Evolutionary conservation across 2,329 filamentous ascomycete genomes (phyloP).

Genomic region (Diaporthe aspalathi): DNA sequence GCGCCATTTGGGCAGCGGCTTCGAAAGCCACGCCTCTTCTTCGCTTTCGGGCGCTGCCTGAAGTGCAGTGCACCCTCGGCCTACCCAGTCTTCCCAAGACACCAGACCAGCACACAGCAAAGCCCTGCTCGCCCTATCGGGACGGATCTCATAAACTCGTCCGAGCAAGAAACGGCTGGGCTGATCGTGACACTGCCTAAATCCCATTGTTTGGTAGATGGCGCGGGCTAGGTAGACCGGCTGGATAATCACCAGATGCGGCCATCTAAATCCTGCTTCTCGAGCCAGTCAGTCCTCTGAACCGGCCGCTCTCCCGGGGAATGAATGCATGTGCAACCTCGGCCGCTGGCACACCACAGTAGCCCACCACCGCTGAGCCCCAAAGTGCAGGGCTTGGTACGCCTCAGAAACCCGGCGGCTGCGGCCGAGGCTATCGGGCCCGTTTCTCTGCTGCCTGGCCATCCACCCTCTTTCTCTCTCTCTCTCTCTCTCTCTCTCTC

Average conservation of each 20-base stretch:
- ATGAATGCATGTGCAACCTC: neutral
- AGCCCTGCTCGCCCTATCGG: conserved; percentile 10
- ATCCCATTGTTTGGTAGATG: conserved; percentile 19
- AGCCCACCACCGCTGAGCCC: conserved; percentile 14
- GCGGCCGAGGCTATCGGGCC: conserved; percentile 4
- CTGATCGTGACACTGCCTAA: conserved; percentile 11
- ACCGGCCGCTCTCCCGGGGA: neutral
- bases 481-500: too few species aligned
- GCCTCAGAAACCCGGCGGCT: neutral
- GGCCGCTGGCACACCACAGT: neutral
- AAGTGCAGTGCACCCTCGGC: too few species aligned
- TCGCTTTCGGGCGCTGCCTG: conserved; percentile 4
- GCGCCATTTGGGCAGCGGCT: neutral
- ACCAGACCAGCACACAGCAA: neutral
- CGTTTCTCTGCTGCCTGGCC: neutral
- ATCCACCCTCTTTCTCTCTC: neutral
- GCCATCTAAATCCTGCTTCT: conserved; percentile 21
- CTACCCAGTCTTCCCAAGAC: neutral
- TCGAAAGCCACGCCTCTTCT: neutral
- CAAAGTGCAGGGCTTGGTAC: conserved; percentile 12
- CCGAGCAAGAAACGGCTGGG: neutral
- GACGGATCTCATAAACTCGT: neutral
- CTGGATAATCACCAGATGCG: conserved; percentile 11
- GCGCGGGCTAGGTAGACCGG: conserved; percentile 27
- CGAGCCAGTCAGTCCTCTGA: neutral